Percentiles rank a stretch among this genome's conserved stretches.
Evolutionary conservation across 257 asterid genomes (phyloP).

Genomic region (Nicotiana attenuata): DNA sequence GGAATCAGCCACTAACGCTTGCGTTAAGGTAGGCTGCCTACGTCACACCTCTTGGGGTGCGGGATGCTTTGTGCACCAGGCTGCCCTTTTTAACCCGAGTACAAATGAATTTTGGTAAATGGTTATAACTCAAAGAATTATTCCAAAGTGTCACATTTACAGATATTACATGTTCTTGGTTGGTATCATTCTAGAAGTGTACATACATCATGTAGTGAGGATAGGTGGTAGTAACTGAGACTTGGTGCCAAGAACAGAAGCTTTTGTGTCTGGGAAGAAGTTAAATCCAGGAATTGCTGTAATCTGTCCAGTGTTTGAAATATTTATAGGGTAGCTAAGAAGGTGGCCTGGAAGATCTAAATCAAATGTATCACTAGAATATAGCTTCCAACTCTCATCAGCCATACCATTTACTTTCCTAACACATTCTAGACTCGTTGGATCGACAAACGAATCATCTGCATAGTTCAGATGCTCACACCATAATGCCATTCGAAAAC

Average conservation of each 20-base stretch:
- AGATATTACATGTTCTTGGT: neutral
- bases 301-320: slow-evolving; percentile 46
- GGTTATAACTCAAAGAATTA: neutral
- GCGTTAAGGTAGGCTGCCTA: too few species aligned
- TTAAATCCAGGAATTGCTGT: slow-evolving; percentile 44
- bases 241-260: slow-evolving; percentile 60
- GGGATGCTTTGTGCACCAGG: too few species aligned
- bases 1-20: too few species aligned
- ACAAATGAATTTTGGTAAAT: neutral
- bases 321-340: slow-evolving; percentile 59
- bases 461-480: slow-evolving; percentile 50
- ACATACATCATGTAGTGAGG: slow-evolving; percentile 53
- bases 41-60: too few species aligned
- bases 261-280: slow-evolving; percentile 82
- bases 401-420: slow-evolving; percentile 40
- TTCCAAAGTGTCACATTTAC: neutral
- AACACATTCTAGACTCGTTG: slow-evolving; percentile 60
- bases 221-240: slow-evolving; percentile 56
- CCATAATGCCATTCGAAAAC: slow-evolving; percentile 75
- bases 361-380: slow-evolving; percentile 32
- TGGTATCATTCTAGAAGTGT: neutral
- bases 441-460: slow-evolving; percentile 29
- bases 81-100: neutral
- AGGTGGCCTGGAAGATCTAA: slow-evolving; percentile 67
- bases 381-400: slow-evolving; percentile 53